Evolutionary conservation across 352 stramenopile species (phyloP), one percentile per base, ranked within the genome.

Genomic region (Globisporangium polare): DNA sequence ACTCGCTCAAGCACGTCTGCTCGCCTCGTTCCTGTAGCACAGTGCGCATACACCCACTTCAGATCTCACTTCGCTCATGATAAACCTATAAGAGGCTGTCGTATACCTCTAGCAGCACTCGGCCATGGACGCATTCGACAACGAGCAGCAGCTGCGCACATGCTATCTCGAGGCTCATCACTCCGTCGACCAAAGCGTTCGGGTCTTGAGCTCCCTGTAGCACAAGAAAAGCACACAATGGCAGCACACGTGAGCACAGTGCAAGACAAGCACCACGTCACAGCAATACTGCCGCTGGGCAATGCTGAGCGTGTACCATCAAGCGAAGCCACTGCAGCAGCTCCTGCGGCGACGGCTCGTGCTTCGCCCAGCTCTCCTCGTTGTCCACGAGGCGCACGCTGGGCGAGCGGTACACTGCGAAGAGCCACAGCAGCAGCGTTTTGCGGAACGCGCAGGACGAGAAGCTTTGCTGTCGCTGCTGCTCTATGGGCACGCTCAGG

Each of bases 341-440:
- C 37, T 79, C 64, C 29, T 58, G 58, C 9, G 62, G 31, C 6
- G 66, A 65, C 26, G 76, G 72, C 37, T 81, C 69, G 27, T 69
- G 46, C 6, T 51, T 53, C 22, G 52, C 65, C 76, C 74, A 83
- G 20, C 53, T 60, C 29, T 80, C 69, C 35, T 69, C 66, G 33
- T 71, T 60, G n/a, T 49, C 61, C 3, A 54, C 56, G n/a, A 68
- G 49, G 8, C 67, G 68, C 45, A 73, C 49, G 35, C 59, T 59
- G 13, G 77, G 71, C 20, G 62, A 52, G 46, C 50, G 60, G 49
- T 75, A 83, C 7, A 80, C 51, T 9, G 74, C 77, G 33, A 76
- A 70, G 2, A 83, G 58, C 77, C 77, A 86, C 26, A 78, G 57
- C 43, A 78, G 31, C 29, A 86, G 63, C 55, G 76, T 75, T 7